Evolutionary conservation across 2,329 filamentous ascomycete species (phyloP).

Genomic region (Xylogone sp.): DNA sequence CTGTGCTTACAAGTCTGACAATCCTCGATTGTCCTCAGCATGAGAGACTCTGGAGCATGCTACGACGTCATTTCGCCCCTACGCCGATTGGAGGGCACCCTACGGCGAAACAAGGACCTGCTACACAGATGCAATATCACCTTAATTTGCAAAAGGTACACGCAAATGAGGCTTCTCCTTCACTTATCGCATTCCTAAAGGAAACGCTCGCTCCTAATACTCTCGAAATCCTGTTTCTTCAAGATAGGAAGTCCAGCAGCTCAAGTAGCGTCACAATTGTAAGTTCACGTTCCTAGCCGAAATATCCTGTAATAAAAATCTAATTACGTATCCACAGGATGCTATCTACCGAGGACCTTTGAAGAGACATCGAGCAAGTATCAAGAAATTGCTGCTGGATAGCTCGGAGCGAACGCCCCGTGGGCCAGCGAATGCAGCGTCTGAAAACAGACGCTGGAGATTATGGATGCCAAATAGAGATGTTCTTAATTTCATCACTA

Average conservation of each 20-base stretch:
- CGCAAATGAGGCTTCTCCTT: slow-evolving; percentile 66
- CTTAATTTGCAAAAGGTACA: slow-evolving; percentile 71
- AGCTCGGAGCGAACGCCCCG: slow-evolving; percentile 54
- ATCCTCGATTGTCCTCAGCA: slow-evolving; percentile 70
- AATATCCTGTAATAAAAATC: not conserved
- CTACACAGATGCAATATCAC: slow-evolving; percentile 47
- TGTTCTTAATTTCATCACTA: slow-evolving; percentile 69
- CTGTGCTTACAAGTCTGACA: slow-evolving; percentile 65
- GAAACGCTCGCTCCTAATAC: slow-evolving; percentile 75
- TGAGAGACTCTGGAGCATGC: slow-evolving; percentile 70
- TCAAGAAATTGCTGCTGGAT: slow-evolving; percentile 72
- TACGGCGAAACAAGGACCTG: slow-evolving; percentile 23
- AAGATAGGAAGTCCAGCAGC: slow-evolving; percentile 52
- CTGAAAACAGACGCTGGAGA: slow-evolving; percentile 49
- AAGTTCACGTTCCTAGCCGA: slow-evolving; percentile 8
- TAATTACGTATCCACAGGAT: slow-evolving; percentile 34
- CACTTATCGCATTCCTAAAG: slow-evolving; percentile 70
- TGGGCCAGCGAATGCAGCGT: slow-evolving; percentile 25
- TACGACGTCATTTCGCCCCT: slow-evolving; percentile 60
- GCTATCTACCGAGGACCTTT: slow-evolving; percentile 68
- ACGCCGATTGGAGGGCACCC: slow-evolving; percentile 19
- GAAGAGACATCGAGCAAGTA: slow-evolving; percentile 64
- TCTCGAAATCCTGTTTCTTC: slow-evolving; percentile 74
- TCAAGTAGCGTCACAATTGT: slow-evolving; percentile 56
- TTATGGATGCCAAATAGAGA: slow-evolving; percentile 70